A percentile compares a stretch with the other conserved stretches of the same genome.
Conservation (phyloP, 2,329 filamentous ascomycete species). For the Ciborinia camelliae region DNA sequence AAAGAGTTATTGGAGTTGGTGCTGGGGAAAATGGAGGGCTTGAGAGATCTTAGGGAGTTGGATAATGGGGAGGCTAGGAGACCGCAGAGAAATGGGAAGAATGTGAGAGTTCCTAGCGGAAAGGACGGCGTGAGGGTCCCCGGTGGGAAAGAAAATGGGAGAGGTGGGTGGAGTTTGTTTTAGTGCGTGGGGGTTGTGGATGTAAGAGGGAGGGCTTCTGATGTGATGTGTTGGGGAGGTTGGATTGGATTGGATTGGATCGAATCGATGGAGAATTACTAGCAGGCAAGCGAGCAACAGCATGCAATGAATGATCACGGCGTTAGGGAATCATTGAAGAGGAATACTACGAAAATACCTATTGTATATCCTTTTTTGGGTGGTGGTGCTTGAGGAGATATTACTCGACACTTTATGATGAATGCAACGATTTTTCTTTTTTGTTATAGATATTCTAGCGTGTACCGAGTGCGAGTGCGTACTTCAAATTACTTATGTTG, state of each 20-base stretch:
- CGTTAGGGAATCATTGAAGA: conserved; percentile 10
- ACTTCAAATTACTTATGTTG: background rate
- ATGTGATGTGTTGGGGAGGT: background rate
- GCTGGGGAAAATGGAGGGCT: conserved; percentile 89
- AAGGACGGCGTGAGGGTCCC: background rate
- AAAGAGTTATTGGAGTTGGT: conserved; percentile 94
- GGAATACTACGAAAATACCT: conserved; percentile 12
- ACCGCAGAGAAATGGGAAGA: conserved; percentile 23
- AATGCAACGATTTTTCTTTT: conserved; percentile 15
- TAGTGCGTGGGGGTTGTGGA: background rate
- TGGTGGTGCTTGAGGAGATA: background rate
- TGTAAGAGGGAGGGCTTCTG: background rate
- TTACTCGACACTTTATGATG: conserved; percentile 10
- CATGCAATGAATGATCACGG: background rate
- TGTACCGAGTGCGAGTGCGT: background rate
- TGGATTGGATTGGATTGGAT: conserved; percentile 6
- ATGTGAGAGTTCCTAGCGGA: conserved; percentile 15
- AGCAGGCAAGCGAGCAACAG: conserved; percentile 4
- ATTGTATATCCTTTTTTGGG: background rate
- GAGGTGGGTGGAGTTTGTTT: conserved; percentile 19
- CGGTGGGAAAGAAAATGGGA: conserved; percentile 7
- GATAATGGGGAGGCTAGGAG: conserved; percentile 57
- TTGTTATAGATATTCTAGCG: background rate
- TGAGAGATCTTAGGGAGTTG: conserved; percentile 61
- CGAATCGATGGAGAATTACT: background rate